Base-by-base conservation (phyloP, 2,329 filamentous ascomycete genomes). In the Aspergillus puulaauensis region DNA sequence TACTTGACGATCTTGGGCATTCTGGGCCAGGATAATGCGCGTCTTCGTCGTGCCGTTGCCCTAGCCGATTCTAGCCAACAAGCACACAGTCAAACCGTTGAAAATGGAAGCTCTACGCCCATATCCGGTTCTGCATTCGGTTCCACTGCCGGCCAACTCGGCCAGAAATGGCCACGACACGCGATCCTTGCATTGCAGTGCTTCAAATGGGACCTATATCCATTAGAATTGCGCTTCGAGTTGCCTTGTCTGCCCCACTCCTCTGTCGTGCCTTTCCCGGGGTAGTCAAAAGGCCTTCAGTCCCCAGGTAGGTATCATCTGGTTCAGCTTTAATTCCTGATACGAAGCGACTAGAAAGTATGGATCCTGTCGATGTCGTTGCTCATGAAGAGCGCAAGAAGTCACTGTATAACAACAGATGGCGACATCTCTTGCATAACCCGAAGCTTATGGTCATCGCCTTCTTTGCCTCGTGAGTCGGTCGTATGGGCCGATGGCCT, bases 381-480 rank as follows among this genome's bases (percentile, higher is more conserved):
- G 27, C 40, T 17, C 43, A 39, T 4, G 52, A 46, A 24, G 17
- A 47, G 43, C 44, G 52, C 41, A 46, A 54, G 27, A 46, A 54
- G 41, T 37, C 52, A 4, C 41, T 35, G 9, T 37, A 33, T 11
- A 24, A 23, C 12, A 54, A 39, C 5, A 19, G 52, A 17, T 54
- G 52, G 52, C 19, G 17, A 0, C 17, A 23, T 19, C n/a, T 54
- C n/a, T 59, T 59, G n/a, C 58, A 65, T 4, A 81, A 79, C 51
- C 71, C 72, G 19, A 83, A 82, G 68, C 79, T 82, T 27, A 73
- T 79, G n/a, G 68, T 80, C 12, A 83, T 80, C 58, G 81, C 81
- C 6, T 74, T 76, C n/a, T 82, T 82, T 58, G 77, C 78, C 5
- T 79, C 79, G 54, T 71, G 41, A 56, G 64, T 60, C 2, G 27